Evolutionary conservation across 2,329 filamentous ascomycete genomes (phyloP).

Genomic region (Cordyceps pruinosa): DNA sequence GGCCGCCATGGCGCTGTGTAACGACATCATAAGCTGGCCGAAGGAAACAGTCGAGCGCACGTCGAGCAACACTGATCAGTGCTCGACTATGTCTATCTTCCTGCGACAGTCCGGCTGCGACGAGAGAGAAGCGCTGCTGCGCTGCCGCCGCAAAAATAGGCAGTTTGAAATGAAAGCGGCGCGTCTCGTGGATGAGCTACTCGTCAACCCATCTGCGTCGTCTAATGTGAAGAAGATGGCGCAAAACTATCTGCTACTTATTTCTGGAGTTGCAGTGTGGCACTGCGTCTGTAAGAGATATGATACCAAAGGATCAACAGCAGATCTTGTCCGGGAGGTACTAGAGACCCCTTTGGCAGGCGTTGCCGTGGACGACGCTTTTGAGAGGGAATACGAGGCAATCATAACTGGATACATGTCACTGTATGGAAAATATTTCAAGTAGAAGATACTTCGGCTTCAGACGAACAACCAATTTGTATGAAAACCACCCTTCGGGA

Average conservation of each 20-base stretch:
- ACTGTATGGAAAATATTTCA: neutral
- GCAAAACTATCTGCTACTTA: neutral
- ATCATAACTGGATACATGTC: neutral
- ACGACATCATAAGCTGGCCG: neutral
- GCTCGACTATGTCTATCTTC: neutral
- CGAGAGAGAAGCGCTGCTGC: neutral
- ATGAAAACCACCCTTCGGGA: too few species aligned
- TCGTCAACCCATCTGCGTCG: neutral
- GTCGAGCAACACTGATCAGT: neutral
- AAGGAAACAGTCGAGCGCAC: neutral
- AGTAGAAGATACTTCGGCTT: neutral
- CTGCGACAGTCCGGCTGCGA: neutral
- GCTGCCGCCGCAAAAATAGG: neutral
- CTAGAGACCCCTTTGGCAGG: constrained; percentile 13
- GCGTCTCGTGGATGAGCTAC: neutral
- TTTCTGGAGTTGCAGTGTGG: neutral
- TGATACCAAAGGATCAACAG: too few species aligned
- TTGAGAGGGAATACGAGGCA: neutral
- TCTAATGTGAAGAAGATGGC: neutral
- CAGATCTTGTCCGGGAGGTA: neutral
- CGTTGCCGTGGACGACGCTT: constrained; percentile 15
- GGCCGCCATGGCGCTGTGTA: neutral
- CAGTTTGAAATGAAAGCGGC: neutral
- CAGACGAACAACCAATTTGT: too few species aligned
- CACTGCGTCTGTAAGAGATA: neutral